phyloP scores from a whole-genome alignment of 2,329 filamentous ascomycete species.

The Aspergillus sp. region DNA sequence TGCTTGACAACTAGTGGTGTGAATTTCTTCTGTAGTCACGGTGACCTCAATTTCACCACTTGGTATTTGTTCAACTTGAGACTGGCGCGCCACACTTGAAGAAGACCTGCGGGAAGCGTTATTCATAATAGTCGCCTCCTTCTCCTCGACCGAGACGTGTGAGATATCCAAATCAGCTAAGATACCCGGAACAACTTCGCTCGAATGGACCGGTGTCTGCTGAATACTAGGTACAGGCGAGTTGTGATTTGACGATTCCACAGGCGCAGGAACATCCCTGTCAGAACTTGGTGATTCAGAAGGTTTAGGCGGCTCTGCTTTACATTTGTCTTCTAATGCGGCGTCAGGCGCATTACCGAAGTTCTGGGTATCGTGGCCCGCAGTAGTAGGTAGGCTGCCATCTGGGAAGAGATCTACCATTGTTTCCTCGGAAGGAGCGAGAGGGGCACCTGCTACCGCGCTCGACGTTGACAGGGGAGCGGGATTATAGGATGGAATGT shows the following conservation, averaged over 20 bases:
- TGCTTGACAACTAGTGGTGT: neutral
- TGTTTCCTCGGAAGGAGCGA: neutral
- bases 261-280: neutral
- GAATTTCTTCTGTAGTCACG: neutral
- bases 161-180: neutral
- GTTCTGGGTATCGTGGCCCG: neutral
- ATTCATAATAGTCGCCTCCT: neutral
- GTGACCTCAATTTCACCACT: neutral
- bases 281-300: neutral
- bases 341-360: neutral
- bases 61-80: neutral
- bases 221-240: neutral
- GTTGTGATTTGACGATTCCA: neutral
- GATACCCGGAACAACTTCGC: neutral
- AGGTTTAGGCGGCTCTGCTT: too few relatives aligned
- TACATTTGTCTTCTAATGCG: neutral
- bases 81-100: neutral
- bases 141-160: neutral
- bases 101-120: neutral
- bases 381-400: neutral
- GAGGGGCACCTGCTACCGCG: neutral
- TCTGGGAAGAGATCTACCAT: neutral
- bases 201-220: neutral
- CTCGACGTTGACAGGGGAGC: neutral
- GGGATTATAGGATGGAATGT: constrained; percentile 7